Percentiles rank a stretch among this genome's conserved stretches.
Evolutionary conservation across 2,329 filamentous ascomycete genomes (phyloP).

Genomic region (Pestalotiopsis sp.): DNA sequence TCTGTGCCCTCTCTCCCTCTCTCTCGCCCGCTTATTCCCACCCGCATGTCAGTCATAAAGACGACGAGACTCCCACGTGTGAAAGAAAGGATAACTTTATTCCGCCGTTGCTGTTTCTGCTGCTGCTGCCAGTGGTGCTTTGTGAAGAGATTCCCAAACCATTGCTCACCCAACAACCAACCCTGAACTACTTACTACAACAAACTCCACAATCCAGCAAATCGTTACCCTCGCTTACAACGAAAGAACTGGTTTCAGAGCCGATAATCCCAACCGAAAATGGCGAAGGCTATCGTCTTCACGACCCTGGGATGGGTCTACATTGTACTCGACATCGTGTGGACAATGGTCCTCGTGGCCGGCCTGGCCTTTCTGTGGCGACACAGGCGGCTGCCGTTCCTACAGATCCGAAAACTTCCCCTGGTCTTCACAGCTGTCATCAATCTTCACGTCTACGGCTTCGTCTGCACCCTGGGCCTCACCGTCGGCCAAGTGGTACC

Average conservation of each 20-base stretch:
- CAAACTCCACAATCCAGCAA: too few species aligned
- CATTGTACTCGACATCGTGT: constrained; percentile 19
- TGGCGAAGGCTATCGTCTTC: constrained; percentile 7
- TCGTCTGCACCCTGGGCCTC: constrained; percentile 28
- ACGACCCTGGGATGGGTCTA: constrained; percentile 21
- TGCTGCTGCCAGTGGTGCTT: neutral
- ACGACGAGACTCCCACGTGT: neutral
- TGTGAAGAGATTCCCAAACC: neutral
- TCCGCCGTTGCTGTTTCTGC: neutral
- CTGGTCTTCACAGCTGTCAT: constrained; percentile 28
- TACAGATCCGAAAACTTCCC: constrained; percentile 34
- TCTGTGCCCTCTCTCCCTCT: neutral
- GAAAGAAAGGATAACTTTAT: constrained; percentile 1
- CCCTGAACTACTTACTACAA: neutral
- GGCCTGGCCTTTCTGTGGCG: constrained; percentile 27
- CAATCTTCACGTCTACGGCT: constrained; percentile 24
- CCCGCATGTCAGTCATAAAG: neutral
- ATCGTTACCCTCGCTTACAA: neutral
- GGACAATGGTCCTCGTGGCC: constrained; percentile 22
- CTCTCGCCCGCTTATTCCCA: neutral
- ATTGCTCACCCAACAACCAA: neutral
- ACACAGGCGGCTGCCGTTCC: constrained; percentile 27
- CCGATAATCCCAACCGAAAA: neutral
- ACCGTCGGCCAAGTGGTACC: constrained; percentile 38
- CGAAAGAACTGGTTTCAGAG: neutral